Conservation (phyloP, 2,329 filamentous ascomycete species). For the Talaromyces sp. region DNA sequence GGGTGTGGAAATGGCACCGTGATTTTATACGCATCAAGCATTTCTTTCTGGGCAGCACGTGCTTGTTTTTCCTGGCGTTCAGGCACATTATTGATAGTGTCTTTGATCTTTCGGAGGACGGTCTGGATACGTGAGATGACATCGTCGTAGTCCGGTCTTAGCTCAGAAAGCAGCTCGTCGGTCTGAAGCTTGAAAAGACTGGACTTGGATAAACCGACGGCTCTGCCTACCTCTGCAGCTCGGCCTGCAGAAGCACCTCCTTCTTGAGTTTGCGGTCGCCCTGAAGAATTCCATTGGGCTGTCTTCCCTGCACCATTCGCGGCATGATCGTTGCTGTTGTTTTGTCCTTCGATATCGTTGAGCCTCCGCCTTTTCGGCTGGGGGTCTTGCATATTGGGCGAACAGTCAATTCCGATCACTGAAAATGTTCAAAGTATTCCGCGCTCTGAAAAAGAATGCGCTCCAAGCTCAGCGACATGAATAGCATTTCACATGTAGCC, state of each 20-base stretch:
- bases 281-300: conserved; percentile 9
- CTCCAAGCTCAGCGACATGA: neutral
- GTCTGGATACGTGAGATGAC: conserved; percentile 49
- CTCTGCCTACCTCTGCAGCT: conserved; percentile 29
- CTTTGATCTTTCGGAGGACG: conserved; percentile 50
- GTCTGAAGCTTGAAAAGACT: conserved; percentile 63
- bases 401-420: neutral
- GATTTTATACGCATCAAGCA: conserved; percentile 62
- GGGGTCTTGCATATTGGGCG: conserved; percentile 5
- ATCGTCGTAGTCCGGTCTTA: conserved; percentile 54
- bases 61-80: conserved; percentile 48
- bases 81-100: conserved; percentile 52
- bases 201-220: conserved; percentile 56
- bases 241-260: conserved; percentile 6
- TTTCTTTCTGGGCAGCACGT: conserved; percentile 59
- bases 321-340: neutral
- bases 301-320: neutral
- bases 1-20: conserved; percentile 82
- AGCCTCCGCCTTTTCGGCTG: conserved; percentile 8
- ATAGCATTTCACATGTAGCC: neutral
- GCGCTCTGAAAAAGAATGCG: neutral
- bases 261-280: conserved; percentile 3
- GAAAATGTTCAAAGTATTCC: neutral
- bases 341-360: conserved; percentile 3
- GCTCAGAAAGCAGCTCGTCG: conserved; percentile 55